A percentile compares a stretch with the other conserved stretches of the same genome.
Evolutionary conservation across 2,329 filamentous ascomycete genomes (phyloP).

Genomic region (Thelonectria olida): DNA sequence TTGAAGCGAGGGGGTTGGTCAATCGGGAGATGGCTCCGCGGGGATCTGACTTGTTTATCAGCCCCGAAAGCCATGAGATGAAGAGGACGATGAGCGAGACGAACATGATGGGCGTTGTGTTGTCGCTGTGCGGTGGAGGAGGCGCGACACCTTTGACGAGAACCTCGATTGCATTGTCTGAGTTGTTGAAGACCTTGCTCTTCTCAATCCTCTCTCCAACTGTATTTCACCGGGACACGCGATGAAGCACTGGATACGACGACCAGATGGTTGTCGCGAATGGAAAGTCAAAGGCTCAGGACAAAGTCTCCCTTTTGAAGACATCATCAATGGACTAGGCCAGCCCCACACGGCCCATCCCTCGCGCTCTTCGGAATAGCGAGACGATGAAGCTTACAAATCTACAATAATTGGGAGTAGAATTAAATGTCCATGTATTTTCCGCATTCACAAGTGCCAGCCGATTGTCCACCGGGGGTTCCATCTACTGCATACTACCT

Average conservation of each 20-base stretch:
- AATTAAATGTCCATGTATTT: no score
- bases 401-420: background rate
- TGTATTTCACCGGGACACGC: background rate
- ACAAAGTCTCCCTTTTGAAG: background rate
- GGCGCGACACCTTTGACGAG: conserved; percentile 3
- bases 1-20: background rate
- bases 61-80: conserved; percentile 26
- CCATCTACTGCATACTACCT: no score
- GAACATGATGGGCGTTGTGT: conserved; percentile 31
- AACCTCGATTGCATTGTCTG: conserved; percentile 17
- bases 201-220: conserved; percentile 13
- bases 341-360: conserved; percentile 1
- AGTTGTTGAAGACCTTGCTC: background rate
- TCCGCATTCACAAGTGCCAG: no score
- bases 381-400: conserved; percentile 7
- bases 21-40: conserved; percentile 13
- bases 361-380: background rate
- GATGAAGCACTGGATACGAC: background rate
- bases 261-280: background rate
- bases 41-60: conserved; percentile 32
- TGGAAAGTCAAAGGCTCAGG: background rate
- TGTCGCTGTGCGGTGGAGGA: conserved; percentile 10
- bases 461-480: no score
- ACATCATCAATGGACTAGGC: background rate
- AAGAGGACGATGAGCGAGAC: conserved; percentile 28